Conservation (phyloP, 305 asterid genomes). For the Plantago rigida region DNA sequence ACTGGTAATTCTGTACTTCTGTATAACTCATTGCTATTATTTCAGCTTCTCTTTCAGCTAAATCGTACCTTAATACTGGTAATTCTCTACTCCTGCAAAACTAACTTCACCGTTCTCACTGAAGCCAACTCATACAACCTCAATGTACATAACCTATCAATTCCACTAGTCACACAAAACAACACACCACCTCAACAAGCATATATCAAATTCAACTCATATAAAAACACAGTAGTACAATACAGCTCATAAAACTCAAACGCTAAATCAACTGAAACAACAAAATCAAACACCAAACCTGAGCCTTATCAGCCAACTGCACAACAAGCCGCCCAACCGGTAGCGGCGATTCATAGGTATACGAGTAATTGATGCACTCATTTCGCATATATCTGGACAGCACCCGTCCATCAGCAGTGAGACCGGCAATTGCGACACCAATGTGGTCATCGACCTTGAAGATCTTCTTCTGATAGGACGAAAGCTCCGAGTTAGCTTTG, state of each 20-base stretch:
- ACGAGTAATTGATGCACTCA: constrained; percentile 79
- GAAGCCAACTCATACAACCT: too few relatives aligned
- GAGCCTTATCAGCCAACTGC: constrained; percentile 97
- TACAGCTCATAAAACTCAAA: not conserved
- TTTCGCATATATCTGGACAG: constrained; percentile 86
- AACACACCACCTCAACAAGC: not conserved
- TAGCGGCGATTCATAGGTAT: constrained; percentile 74
- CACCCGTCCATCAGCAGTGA: constrained; percentile 94
- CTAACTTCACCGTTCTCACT: too few relatives aligned
- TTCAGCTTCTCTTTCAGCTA: too few relatives aligned
- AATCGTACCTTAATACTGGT: too few relatives aligned
- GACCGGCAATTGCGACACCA: constrained; percentile 95
- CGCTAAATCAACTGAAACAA: too few relatives aligned
- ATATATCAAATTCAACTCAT: too few relatives aligned
- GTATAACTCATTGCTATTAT: too few relatives aligned
- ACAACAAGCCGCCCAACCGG: constrained; percentile 95
- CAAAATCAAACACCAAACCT: constrained; percentile 35
- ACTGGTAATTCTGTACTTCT: too few relatives aligned
- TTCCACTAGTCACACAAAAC: not conserved
- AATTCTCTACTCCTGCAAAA: too few relatives aligned
- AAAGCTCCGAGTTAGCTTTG: constrained; percentile 84
- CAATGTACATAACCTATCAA: too few relatives aligned
- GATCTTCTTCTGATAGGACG: constrained; percentile 97
- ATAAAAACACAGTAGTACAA: too few relatives aligned
- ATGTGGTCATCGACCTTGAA: constrained; percentile 97